Percentiles rank a stretch among this genome's conserved stretches.
Evolutionary conservation across 2,329 filamentous ascomycete species (phyloP).

Genomic region (Alternaria triticimaculans): DNA sequence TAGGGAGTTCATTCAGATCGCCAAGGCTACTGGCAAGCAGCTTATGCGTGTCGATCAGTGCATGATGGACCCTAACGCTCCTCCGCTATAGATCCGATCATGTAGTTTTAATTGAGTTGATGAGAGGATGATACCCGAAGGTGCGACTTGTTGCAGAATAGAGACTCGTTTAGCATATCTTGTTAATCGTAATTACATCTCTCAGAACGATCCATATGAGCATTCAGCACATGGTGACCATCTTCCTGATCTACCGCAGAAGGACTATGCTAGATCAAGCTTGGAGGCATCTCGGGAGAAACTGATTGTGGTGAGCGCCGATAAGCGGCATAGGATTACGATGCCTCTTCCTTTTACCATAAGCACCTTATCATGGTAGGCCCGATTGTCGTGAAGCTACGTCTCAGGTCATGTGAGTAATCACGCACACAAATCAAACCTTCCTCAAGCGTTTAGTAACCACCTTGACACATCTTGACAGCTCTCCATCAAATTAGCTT

Average conservation of each 20-base stretch:
- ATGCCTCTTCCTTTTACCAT: not conserved
- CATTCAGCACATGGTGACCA: not conserved
- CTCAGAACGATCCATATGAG: not conserved
- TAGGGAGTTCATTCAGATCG: slow-evolving; percentile 68
- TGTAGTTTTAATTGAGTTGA: not conserved
- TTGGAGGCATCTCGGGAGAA: not conserved
- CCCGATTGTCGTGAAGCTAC: not conserved
- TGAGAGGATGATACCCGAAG: not conserved
- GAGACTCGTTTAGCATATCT: not conserved
- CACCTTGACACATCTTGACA: not conserved
- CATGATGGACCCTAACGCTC: slow-evolving; percentile 67
- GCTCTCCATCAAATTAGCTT: not conserved
- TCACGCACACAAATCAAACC: not conserved
- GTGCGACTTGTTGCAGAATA: not conserved
- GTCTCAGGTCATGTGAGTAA: not conserved
- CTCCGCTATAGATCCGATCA: slow-evolving; percentile 29
- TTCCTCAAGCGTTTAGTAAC: not conserved
- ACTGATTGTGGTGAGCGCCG: not conserved
- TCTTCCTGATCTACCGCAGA: not conserved
- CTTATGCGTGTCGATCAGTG: slow-evolving; percentile 73
- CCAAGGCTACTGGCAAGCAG: slow-evolving; percentile 68
- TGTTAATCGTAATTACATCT: not conserved
- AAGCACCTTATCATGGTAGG: not conserved
- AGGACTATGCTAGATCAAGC: not conserved
- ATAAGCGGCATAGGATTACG: not conserved